Conservation (phyloP, 2,329 filamentous ascomycete genomes). For the Fusarium duplospermum region DNA sequence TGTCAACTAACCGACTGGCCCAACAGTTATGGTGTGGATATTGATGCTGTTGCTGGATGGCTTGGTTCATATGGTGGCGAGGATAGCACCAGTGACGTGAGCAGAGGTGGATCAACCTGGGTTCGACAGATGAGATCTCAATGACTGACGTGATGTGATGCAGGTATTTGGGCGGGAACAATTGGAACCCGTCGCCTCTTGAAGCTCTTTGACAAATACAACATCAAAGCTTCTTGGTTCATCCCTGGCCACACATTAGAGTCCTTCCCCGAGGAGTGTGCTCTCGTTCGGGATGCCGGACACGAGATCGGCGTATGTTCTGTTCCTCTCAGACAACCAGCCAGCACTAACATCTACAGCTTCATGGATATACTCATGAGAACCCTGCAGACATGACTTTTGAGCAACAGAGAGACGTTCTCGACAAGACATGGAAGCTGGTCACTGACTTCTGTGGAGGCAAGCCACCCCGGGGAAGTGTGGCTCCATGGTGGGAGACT, state of each 20-base stretch:
- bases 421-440: conserved; percentile 79
- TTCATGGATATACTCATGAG: conserved; percentile 80
- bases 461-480: conserved; percentile 77
- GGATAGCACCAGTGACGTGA: conserved; percentile 80
- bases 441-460: conserved; percentile 73
- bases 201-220: conserved; percentile 77
- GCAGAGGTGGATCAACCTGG: conserved; percentile 61
- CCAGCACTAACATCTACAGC: conserved; percentile 61
- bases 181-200: conserved; percentile 73
- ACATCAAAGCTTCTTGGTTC: conserved; percentile 73
- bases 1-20: not conserved
- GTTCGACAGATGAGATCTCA: not conserved
- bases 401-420: conserved; percentile 81
- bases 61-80: conserved; percentile 80
- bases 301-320: conserved; percentile 56
- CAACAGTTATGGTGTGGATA: conserved; percentile 74
- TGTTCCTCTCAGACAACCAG: too few relatives aligned
- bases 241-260: conserved; percentile 63
- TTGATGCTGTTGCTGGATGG: conserved; percentile 83
- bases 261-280: conserved; percentile 60
- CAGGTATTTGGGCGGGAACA: conserved; percentile 66
- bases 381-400: conserved; percentile 78
- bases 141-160: conserved; percentile 52
- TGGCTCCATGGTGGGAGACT: conserved; percentile 82
- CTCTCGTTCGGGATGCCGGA: conserved; percentile 59